Evolutionary conservation across 1,139 yeast species (phyloP).

Genomic region (Geotrichum restrictum): DNA sequence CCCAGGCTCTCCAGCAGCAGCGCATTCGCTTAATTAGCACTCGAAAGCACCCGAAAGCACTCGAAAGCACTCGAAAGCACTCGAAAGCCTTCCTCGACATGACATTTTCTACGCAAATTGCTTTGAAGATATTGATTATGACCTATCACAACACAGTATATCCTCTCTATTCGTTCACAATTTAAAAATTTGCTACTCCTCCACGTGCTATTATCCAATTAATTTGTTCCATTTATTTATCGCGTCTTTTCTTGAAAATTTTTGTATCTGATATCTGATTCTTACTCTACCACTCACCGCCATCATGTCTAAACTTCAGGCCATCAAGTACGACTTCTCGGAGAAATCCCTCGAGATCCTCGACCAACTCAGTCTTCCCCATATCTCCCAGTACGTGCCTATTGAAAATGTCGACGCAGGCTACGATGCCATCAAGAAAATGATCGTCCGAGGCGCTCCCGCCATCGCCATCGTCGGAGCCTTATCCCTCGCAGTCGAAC

Average conservation of each 20-base stretch:
- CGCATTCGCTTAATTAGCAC: no score
- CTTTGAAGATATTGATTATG: no score
- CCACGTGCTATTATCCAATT: constrained; percentile 4
- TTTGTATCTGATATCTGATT: not conserved
- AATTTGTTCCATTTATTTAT: no score
- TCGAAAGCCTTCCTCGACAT: no score
- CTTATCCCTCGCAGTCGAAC: constrained; percentile 73
- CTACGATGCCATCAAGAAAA: constrained; percentile 69
- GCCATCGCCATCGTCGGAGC: constrained; percentile 96
- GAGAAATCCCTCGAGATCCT: constrained; percentile 53
- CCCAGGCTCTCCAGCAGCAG: no score
- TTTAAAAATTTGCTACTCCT: not conserved
- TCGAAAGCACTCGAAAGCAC: no score
- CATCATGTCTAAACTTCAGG: constrained; percentile 41
- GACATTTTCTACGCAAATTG: no score
- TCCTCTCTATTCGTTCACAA: not conserved
- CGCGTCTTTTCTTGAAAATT: not conserved
- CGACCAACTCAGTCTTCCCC: constrained; percentile 82
- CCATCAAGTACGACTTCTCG: constrained; percentile 61
- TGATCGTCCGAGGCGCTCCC: constrained; percentile 98
- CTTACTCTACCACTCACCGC: not conserved
- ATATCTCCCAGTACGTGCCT: constrained; percentile 62
- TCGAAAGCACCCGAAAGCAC: no score
- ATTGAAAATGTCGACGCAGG: constrained; percentile 67
- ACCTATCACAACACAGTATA: no score